Conservation (phyloP, 805 yeast genomes). For the Sugiyamaella lignohabitans region DNA sequence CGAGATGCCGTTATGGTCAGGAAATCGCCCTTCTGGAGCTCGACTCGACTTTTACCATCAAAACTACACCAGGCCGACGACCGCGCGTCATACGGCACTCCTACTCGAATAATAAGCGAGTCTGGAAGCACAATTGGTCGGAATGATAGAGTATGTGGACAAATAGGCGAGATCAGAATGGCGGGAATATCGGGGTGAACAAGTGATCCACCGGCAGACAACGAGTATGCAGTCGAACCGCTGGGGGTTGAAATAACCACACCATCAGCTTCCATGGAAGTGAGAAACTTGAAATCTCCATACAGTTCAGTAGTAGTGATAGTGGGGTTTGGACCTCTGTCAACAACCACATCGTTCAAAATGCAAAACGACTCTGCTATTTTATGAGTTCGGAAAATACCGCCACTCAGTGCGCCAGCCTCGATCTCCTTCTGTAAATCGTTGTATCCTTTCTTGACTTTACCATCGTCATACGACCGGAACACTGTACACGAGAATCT, state of each 20-base stretch:
- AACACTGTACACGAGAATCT: conserved; percentile 47
- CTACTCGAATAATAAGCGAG: conserved; percentile 71
- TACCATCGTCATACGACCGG: conserved; percentile 26
- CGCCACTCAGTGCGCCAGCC: conserved; percentile 13
- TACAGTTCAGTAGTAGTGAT: conserved; percentile 47
- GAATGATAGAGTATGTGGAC: conserved; percentile 89
- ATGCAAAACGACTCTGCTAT: conserved; percentile 34
- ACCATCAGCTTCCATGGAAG: conserved; percentile 65
- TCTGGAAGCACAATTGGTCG: conserved; percentile 88
- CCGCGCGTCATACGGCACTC: conserved; percentile 73
- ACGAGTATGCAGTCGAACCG: conserved; percentile 80
- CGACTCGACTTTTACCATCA: conserved; percentile 86
- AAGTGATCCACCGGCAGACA: conserved; percentile 89
- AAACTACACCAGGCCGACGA: conserved; percentile 96
- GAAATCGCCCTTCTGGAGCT: conserved; percentile 74
- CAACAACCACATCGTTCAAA: conserved; percentile 47
- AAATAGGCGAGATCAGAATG: conserved; percentile 84
- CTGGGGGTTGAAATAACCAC: conserved; percentile 59
- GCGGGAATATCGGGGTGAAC: conserved; percentile 92
- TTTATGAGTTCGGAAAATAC: conserved; percentile 26
- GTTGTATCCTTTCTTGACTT: conserved; percentile 11
- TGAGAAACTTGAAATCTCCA: conserved; percentile 43
- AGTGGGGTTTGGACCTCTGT: conserved; percentile 46
- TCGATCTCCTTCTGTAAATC: conserved; percentile 27
- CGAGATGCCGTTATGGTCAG: conserved; percentile 80